Percentiles rank a stretch among this genome's conserved stretches.
Evolutionary conservation across 345 rosid genomes (phyloP).

Genomic region (Gynandropsis gynandra): DNA sequence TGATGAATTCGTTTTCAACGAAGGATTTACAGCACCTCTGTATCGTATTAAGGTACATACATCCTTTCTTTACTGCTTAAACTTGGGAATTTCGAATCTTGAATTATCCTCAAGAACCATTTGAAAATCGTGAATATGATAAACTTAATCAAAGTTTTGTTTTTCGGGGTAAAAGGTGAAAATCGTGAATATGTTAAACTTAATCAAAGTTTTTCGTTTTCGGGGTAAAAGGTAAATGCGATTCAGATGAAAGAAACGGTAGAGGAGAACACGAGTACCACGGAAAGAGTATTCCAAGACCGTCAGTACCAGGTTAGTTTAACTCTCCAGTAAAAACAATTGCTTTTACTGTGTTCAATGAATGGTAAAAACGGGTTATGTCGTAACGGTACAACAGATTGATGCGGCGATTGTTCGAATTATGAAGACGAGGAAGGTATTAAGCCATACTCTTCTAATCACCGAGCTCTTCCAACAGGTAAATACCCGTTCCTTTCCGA

Average conservation of each 20-base stretch:
- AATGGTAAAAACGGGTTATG: background rate
- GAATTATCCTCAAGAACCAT: too few relatives aligned
- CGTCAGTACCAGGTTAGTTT: conserved; percentile 89
- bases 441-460: conserved; percentile 94
- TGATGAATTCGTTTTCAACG: conserved; percentile 83
- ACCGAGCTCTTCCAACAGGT: conserved; percentile 99
- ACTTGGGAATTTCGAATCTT: conserved; percentile 1
- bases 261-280: conserved; percentile 94
- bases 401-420: conserved; percentile 98
- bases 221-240: conserved; percentile 87
- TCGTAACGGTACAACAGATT: conserved; percentile 40
- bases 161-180: too few relatives aligned
- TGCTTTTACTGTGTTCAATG: background rate
- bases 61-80: background rate
- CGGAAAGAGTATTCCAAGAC: conserved; percentile 96
- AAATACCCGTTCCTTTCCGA: conserved; percentile 12
- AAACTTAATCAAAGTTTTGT: too few relatives aligned
- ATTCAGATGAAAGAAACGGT: conserved; percentile 99
- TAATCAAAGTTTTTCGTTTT: conserved; percentile 1
- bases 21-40: conserved; percentile 65
- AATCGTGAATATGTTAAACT: too few relatives aligned
- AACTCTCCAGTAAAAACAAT: background rate
- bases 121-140: too few relatives aligned
- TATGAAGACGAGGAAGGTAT: conserved; percentile 96
- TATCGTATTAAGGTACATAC: conserved; percentile 74